Base-by-base conservation (phyloP, 768 basidiomycete species). In the Amanita molliuscula region DNA sequence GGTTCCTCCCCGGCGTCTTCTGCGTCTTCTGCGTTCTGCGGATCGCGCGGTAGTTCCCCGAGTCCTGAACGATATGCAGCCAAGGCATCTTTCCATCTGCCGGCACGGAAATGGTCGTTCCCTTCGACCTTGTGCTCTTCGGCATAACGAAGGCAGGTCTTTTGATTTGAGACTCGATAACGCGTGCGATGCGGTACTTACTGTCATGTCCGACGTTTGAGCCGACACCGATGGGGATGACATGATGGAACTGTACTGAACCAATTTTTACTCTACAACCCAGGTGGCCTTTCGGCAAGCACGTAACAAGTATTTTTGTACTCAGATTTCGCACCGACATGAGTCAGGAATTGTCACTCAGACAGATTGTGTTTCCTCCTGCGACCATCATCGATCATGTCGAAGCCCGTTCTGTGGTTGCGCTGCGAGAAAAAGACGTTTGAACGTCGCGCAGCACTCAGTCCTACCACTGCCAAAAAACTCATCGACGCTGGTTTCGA, bases 371-470 rank as follows among this genome's bases (percentile, higher is more conserved):
- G n/a, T 28, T 33, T 38, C 38, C 23, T 48, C 35, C 21, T 25
- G 37, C 20, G 4, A 41, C n/a, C 13, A 47, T 23, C 29, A 31
- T 7, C 1, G 29, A 40, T 45, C 50, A 82, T 83, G 80, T 58
- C 78, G 59, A 72, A 67, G 47, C 68, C 67, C 28, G 57, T 65
- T 11, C 76, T 99, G 58, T 99, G 95, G 95, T 79, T 99, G 37
- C 84, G 96, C 57, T 96, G 93, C 72, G 96, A 99, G 74, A 96
- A 84, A 64, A 99, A 98, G 66, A 78, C 82, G 55, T 93, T 94
- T 55, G 96, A 99, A 67, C 81, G 81, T 50, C 88, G 96, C 42
- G 82, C 93, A 25, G 94, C 94, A 6, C 73, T 98, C 55, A 95
- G 93, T 9, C 96, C 96, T 2, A 84, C 87, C 20, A 94, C 89